phyloP scores from a whole-genome alignment of 208 protist genomes.

The Acanthamoeba sp. region DNA sequence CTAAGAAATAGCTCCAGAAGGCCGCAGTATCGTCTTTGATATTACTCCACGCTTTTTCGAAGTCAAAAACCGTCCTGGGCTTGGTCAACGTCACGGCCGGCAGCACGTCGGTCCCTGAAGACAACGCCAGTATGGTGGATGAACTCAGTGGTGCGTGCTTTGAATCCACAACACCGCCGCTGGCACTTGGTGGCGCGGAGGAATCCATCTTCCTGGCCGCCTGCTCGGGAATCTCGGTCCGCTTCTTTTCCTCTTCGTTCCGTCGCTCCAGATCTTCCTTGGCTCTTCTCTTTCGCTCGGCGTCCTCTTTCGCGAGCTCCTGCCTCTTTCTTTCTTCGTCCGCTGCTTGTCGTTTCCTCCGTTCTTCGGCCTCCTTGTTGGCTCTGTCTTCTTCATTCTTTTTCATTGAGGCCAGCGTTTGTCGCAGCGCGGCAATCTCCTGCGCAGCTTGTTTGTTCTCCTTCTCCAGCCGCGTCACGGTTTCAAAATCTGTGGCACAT shows the following conservation, averaged over 20 bases:
- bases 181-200: too few relatives aligned
- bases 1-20: not conserved
- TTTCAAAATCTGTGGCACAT: constrained; percentile 40
- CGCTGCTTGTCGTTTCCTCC: not conserved
- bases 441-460: constrained; percentile 71
- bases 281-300: not conserved
- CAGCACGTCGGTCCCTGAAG: not conserved
- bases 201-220: too few relatives aligned
- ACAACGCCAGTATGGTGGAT: not conserved
- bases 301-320: not conserved
- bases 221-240: too few relatives aligned
- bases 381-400: not conserved
- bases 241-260: not conserved
- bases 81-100: not conserved
- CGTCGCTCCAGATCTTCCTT: not conserved
- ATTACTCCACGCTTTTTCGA: constrained; percentile 17
- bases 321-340: not conserved
- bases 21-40: constrained; percentile 28
- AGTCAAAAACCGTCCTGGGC: not conserved
- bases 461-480: constrained; percentile 39
- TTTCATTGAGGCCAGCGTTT: not conserved
- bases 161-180: not conserved
- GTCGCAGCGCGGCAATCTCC: constrained; percentile 20
- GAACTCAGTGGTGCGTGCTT: not conserved
- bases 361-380: not conserved